A percentile compares a stretch with the other conserved stretches of the same genome.
These are phyloP conservation scores for Mucor indicus DNA, from an alignment of 371 early-diverging fungal species.

Conservation along the genomic window DNA sequence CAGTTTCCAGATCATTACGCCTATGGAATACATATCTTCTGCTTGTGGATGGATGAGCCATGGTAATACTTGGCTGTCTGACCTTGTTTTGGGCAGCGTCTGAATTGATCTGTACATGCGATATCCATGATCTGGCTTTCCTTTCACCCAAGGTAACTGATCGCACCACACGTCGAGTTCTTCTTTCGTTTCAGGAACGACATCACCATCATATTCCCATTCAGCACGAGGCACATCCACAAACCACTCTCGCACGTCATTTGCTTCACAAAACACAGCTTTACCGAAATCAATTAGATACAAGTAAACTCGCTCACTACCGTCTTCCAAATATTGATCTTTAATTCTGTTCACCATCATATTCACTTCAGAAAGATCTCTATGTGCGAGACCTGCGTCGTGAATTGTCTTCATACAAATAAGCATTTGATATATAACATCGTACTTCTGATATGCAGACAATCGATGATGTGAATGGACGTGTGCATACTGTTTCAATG, in stretches of 20 bases:
- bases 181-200: slow-evolving; percentile 43
- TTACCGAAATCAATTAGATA: slow-evolving; percentile 70
- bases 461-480: slow-evolving; percentile 55
- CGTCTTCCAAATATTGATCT: slow-evolving; percentile 45
- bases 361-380: slow-evolving; percentile 68
- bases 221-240: slow-evolving; percentile 43
- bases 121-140: slow-evolving; percentile 64
- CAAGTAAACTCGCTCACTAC: slow-evolving; percentile 46
- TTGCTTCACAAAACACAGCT: slow-evolving; percentile 52
- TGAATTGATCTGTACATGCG: slow-evolving; percentile 62
- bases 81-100: slow-evolving; percentile 57
- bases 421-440: slow-evolving; percentile 59
- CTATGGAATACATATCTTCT: slow-evolving; percentile 65
- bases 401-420: slow-evolving; percentile 61
- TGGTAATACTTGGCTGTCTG: slow-evolving; percentile 48
- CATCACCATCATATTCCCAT: slow-evolving; percentile 44
- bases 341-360: slow-evolving; percentile 61
- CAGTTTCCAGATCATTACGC: slow-evolving; percentile 65
- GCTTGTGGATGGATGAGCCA: slow-evolving; percentile 59
- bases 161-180: slow-evolving; percentile 50
- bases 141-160: slow-evolving; percentile 52
- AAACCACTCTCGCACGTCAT: slow-evolving; percentile 59
- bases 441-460: slow-evolving; percentile 58
- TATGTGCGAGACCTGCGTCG: slow-evolving; percentile 60
- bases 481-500: slow-evolving; percentile 60